Evolutionary conservation across 352 stramenopile genomes (phyloP).

Genomic region (Globisporangium recalcitrans): DNA sequence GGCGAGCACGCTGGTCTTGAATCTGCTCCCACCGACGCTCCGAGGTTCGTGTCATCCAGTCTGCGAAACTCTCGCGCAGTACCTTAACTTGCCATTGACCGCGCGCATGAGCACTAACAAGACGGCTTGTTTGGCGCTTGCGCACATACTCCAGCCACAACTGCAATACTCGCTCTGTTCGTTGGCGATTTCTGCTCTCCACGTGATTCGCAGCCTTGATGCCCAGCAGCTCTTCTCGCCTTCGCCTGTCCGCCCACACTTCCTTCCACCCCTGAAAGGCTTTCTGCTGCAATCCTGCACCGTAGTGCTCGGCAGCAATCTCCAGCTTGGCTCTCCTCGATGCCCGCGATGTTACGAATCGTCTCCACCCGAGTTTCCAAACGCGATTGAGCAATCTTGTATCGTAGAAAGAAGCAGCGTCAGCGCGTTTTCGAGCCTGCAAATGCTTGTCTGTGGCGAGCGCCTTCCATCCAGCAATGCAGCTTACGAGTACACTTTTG

Average conservation of each 20-base stretch:
- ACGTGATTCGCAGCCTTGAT: neutral
- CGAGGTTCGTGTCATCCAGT: neutral
- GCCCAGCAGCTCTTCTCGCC: neutral
- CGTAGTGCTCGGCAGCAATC: neutral
- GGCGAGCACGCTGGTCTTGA: conserved; percentile 9
- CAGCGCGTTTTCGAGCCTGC: neutral
- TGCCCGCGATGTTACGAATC: neutral
- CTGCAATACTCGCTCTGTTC: neutral
- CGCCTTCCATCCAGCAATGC: conserved; percentile 4
- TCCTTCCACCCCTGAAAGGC: conserved; percentile 3
- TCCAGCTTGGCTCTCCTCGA: neutral
- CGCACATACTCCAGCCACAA: conserved; percentile 13
- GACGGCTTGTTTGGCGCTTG: conserved; percentile 1
- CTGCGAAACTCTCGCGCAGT: conserved; percentile 1
- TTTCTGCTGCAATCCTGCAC: neutral
- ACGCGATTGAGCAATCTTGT: conserved; percentile 1
- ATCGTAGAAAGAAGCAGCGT: neutral
- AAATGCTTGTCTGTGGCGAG: neutral
- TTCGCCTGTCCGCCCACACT: neutral
- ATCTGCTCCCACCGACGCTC: conserved; percentile 9
- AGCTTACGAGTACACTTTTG: neutral
- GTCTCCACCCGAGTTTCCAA: conserved; percentile 4
- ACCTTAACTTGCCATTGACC: conserved; percentile 11
- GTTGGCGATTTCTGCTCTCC: neutral
- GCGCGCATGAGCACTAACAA: conserved; percentile 12